Conservation (phyloP, 2,329 filamentous ascomycete genomes). For the Lecanicillium sp. region DNA sequence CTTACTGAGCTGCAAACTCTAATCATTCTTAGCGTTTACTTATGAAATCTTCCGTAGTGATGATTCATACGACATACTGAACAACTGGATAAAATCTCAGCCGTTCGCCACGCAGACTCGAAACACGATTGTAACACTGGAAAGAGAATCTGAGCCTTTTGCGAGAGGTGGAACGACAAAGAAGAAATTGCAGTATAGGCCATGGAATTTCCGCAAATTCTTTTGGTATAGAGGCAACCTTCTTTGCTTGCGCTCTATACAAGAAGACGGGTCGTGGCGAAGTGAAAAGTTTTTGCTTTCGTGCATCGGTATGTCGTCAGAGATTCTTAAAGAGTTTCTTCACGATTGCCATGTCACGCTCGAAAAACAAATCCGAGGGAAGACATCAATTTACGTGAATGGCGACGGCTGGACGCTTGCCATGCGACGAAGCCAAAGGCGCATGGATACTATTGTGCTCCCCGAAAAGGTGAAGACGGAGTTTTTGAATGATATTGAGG, state of each 20-base stretch:
- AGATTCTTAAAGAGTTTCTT: conserved; percentile 19
- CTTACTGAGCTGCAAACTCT: not conserved
- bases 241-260: conserved; percentile 8
- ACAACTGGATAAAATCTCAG: conserved; percentile 1
- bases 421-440: conserved; percentile 14
- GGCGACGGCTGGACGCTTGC: conserved; percentile 16
- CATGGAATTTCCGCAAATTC: conserved; percentile 1
- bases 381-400: conserved; percentile 21
- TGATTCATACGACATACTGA: conserved; percentile 1
- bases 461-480: conserved; percentile 9
- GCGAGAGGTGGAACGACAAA: not conserved
- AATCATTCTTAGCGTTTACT: conserved; percentile 13
- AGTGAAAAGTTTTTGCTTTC: conserved; percentile 17
- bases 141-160: not conserved
- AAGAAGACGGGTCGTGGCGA: conserved; percentile 6
- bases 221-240: conserved; percentile 11
- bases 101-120: not conserved
- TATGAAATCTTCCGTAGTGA: conserved; percentile 7
- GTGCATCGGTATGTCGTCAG: conserved; percentile 14
- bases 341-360: conserved; percentile 20
- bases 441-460: conserved; percentile 13
- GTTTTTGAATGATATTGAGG: conserved; percentile 23
- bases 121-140: not conserved
- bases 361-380: conserved; percentile 19
- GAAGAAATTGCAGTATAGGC: conserved; percentile 2